phyloP scores from a whole-genome alignment of 139 green algal genomes.

The Coelastrella sp. region DNA sequence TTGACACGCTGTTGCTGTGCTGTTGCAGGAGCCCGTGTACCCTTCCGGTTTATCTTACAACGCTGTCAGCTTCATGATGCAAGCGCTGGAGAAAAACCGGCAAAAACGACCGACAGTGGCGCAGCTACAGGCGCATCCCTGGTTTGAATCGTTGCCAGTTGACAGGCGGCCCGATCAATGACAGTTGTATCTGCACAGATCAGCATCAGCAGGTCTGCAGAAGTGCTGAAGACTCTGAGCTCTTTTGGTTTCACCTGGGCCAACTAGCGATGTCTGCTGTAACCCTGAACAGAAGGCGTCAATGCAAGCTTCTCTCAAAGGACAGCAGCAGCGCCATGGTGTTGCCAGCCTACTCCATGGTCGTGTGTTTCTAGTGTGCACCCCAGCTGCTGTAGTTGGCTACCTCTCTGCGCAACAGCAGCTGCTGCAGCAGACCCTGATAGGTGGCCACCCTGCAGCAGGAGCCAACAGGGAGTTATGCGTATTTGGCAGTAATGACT shows the following conservation, averaged over 20 bases:
- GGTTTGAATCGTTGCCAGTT: constrained; percentile 34
- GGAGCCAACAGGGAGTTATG: too few species aligned
- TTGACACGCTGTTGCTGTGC: too few species aligned
- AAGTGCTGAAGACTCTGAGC: too few species aligned
- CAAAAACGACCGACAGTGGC: constrained; percentile 45
- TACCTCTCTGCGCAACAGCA: background rate
- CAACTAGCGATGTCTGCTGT: too few species aligned
- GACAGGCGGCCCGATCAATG: background rate
- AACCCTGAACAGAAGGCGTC: too few species aligned
- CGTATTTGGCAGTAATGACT: too few species aligned
- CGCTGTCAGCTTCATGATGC: constrained; percentile 55
- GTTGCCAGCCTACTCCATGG: background rate
- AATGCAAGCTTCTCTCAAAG: too few species aligned
- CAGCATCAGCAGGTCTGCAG: too few species aligned
- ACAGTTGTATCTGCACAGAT: background rate
- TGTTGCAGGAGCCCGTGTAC: constrained; percentile 41
- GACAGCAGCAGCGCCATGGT: too few species aligned
- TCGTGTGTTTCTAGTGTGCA: background rate
- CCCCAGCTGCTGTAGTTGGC: background rate
- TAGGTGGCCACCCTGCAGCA: too few species aligned
- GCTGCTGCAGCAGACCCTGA: too few species aligned
- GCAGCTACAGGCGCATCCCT: constrained; percentile 52
- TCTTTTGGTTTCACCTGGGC: too few species aligned
- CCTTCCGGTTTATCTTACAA: constrained; percentile 48
- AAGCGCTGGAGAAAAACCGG: constrained; percentile 49